Base-by-base conservation (phyloP, 257 asterid genomes). In the Lycium ferocissimum region DNA sequence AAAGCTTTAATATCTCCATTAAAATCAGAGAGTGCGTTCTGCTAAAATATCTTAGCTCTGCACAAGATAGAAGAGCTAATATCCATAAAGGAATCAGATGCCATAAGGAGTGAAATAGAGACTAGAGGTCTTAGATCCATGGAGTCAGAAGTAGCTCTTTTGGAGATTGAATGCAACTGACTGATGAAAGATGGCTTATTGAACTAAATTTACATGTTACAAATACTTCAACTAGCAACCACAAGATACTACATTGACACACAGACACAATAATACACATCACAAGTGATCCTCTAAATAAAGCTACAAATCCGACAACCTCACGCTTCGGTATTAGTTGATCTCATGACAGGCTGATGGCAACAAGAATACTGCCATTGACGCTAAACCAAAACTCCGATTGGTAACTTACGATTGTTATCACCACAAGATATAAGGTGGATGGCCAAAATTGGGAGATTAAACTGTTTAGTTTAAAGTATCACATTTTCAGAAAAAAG, bases 31-130 rank as follows among this genome's bases (percentile, higher is more conserved):
- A n/a, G 37, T 2, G 6, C 58, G 45, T 18, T 72, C 80, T 43
- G 58, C 38, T 9, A 72, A 43, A 13, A 43, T 71, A 71, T 5
- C 9, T n/a, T 71, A 40, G 79, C 56, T 45, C 57, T 71, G 37
- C 57, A 43, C 79, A 43, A 72, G 58, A 72, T 72, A 45, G 3
- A 72, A 72, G 61, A 45, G 80, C n/a, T 45, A 72, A 72, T 20
- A 22, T 72, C 58, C 18, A 45, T 45, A 45, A 45, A 45, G 38
- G 58, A 45, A 5, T 58, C 58, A n/a, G 59, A 72, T n/a, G 11
- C 2, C 80, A n/a, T 14, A n/a, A 45, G 5, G 37, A 72, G 11
- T 72, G n/a, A 45, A 72, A 17, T 71, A n/a, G 56, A 40, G 79
- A 71, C 22, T 26, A 26, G n/a, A 9, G 56, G 35, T 10, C 17